Evolutionary conservation across 768 basidiomycete species (phyloP), one percentile per base, ranked within the genome.

Genomic region (Tylopilus intermedius): DNA sequence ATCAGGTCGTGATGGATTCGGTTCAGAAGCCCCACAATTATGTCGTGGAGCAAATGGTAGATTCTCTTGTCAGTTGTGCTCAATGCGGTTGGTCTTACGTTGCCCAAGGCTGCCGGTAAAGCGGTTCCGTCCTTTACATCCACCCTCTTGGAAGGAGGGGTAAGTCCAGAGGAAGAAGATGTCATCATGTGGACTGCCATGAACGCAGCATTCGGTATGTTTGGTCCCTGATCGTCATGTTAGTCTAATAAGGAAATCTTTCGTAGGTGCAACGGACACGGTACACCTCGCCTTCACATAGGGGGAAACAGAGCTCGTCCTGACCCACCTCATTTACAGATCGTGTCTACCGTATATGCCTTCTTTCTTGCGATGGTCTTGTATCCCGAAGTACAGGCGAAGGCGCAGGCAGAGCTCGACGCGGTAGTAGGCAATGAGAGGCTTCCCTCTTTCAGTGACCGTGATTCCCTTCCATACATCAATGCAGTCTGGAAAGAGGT

Each of bases 1-100:
- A 43, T 5, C 22, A 35, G 4, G 2, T 71, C 1, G 66, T 76
- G 2, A 57, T 63, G 3, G 65, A 70, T 8, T 74, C 79, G 66
- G 64, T 76, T 4, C 70, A 74, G 21, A 64, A 63, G 8, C 81
- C 83, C 0, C 79, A 71, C 44, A 59, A 67, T 4, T 76, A 69
- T 46, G 76, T 76, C 4, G 70, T 73, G 40, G 58, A 76, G 18
- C 74, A 78, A 54, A 75, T 82, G 64, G 81, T 81, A 53, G 9
- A 22, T 37, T 15, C 15, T 37, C 8, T 5, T 15, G 0, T 0
- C 18, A 4, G 24, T 37, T 37, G 8, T 15, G 4, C 14, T 15
- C 14, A 7, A 37, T 7, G 35, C 5, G 35, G 35, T 37, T 37
- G 5, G 8, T 37, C 35, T 15, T 13, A 37, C 35, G 14, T 37